Percentiles rank a stretch among this genome's conserved stretches.
phyloP scores from a whole-genome alignment of 768 basidiomycete genomes.

The Kwoniella botswanensis region DNA sequence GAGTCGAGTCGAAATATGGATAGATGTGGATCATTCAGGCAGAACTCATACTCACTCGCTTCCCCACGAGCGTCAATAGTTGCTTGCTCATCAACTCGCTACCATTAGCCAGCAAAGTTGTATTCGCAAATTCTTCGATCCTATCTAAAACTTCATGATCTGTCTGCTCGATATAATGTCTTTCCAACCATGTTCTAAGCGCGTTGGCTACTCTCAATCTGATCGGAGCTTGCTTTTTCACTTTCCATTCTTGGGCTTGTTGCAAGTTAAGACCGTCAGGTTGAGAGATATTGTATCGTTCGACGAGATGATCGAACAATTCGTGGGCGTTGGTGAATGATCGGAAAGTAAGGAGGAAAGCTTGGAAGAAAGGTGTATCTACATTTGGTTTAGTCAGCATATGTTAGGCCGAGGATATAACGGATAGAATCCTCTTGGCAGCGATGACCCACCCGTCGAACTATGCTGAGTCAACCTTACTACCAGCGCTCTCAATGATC shows the following conservation, averaged over 20 bases:
- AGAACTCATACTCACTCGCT: slow-evolving; percentile 67
- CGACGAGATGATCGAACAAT: slow-evolving; percentile 77
- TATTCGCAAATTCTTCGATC: slow-evolving; percentile 74
- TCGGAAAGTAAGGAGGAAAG: slow-evolving; percentile 95
- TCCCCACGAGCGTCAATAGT: slow-evolving; percentile 73
- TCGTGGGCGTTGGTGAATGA: slow-evolving; percentile 86
- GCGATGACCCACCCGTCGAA: slow-evolving; percentile 68
- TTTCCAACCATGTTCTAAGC: slow-evolving; percentile 86
- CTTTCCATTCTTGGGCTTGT: slow-evolving; percentile 79
- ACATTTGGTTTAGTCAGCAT: not conserved
- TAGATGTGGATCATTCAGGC: not conserved
- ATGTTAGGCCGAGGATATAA: not conserved
- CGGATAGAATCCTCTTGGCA: not conserved
- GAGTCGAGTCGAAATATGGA: not conserved
- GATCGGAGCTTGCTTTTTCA: slow-evolving; percentile 83
- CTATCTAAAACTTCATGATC: slow-evolving; percentile 79
- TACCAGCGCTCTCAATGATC: slow-evolving; percentile 81
- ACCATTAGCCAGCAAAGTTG: slow-evolving; percentile 62
- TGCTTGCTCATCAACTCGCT: slow-evolving; percentile 71
- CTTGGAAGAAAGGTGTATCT: slow-evolving; percentile 81
- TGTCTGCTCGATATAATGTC: slow-evolving; percentile 75
- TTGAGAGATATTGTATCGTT: slow-evolving; percentile 76
- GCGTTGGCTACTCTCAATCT: slow-evolving; percentile 88
- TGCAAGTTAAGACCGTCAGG: slow-evolving; percentile 69
- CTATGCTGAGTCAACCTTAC: slow-evolving; percentile 92